Evolutionary conservation across 805 yeast genomes (phyloP), one percentile per base, ranked within the genome.

Genomic region (Pichia sporocuriosa): DNA sequence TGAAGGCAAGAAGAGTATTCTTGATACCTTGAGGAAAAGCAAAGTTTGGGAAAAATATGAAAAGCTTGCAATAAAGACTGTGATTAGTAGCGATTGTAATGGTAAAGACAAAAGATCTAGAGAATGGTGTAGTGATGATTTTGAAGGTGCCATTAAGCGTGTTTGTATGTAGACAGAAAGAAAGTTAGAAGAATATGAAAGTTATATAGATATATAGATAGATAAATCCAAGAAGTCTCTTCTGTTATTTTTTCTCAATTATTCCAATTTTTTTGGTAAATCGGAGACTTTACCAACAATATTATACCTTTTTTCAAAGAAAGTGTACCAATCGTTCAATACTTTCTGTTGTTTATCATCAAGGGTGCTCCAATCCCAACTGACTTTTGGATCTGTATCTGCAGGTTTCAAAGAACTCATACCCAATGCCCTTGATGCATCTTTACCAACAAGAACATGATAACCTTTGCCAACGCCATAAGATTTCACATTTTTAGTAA

Each of bases 391-490:
- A 32, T 62, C 66, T 1, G 74, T 72, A 47, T 79, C 83, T 42
- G 67, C 75, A 0, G 67, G 65, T n/a, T 71, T 68, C 43, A 80
- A 57, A 16, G 80, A 72, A 40, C 85, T 79, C 53, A 79, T 74
- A 2, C 84, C 96, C 40, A 86, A 65, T 2, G 90, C 82, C 44
- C 93, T 65, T 26, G 85, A 75, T 19, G 85, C 84, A 51, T 86
- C 96, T 48, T 73, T 76, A 5, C 90, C 96, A 9, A 79, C 84
- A 32, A 86, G 69, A 6, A 69, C 75, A 53, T 77, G 79, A 60
- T 86, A 87, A 19, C 81, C 78, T 45, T 77, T 74, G 0, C 88
- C 89, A 3, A 81, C 81, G 0, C 95, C 96, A 56, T 86, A 86
- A 30, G 79, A 80, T 13, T 72, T 75, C 11, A 58, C 51, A 54